Evolutionary conservation across 2,329 filamentous ascomycete species (phyloP), one percentile per base, ranked within the genome.

Genomic region (Stemphylium vesicarium): DNA sequence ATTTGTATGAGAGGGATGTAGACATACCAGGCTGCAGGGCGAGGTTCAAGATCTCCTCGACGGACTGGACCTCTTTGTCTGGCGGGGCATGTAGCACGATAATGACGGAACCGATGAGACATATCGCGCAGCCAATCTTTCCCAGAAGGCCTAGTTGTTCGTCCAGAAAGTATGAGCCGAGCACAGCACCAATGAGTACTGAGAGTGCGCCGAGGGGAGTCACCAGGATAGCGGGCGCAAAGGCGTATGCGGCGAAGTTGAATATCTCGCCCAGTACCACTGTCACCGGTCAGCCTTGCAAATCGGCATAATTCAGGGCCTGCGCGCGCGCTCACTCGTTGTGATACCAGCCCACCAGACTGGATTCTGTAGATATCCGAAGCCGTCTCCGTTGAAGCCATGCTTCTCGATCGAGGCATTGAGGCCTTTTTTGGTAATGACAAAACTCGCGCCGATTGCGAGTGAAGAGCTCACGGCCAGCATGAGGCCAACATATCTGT

Each of bases 351-450:
- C 91, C 95, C 95, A 99, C 95, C 95, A 99, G 68, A 94, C 83
- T n/a, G 94, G 93, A 75, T 91, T 98, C 75, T 88, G 91, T 53
- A 99, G 78, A 77, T 99, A 99, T 73, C 92, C 88, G 76, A 91
- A 99, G 53, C 95, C 95, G 69, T 98, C 95, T 66, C 96, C 95
- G 75, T 97, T 92, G 73, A 98, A 99, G 42, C 95, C 96, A 79
- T 97, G 93, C 68, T 87, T 85, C 78, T 96, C 89, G 72, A 91
- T 91, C 61, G 92, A 91, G 77, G 96, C 90, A 76, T 93, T 92
- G 66, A 99, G 84, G 63, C 94, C 94, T 89, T 97, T 98, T 81
- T 99, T 99, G 42, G 96, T 99, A 71, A 99, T 97, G 66, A 99
- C 94, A 77, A 99, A 99, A 84, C 93, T 96, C 46, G 91, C 92